Conservation (phyloP, 2,329 filamentous ascomycete genomes). For the Helminthosporium solani region DNA sequence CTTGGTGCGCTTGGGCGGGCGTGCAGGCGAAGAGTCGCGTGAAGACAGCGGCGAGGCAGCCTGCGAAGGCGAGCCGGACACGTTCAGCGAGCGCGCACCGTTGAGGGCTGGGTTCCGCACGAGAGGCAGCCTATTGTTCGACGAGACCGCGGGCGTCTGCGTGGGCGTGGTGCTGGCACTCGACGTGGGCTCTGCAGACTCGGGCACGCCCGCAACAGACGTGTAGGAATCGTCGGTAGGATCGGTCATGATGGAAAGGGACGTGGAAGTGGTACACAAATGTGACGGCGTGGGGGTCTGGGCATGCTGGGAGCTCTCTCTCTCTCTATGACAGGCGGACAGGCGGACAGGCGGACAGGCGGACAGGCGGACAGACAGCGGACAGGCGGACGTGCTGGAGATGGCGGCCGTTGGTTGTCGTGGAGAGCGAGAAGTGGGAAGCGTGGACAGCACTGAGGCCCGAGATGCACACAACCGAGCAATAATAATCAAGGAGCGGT, state of each 20-base stretch:
- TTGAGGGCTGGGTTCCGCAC: constrained; percentile 30
- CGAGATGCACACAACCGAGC: constrained; percentile 15
- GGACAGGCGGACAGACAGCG: not conserved
- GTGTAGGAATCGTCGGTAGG: constrained; percentile 33
- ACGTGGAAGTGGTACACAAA: constrained; percentile 13
- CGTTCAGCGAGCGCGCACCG: constrained; percentile 29
- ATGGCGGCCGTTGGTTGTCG: not conserved
- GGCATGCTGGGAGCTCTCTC: constrained; percentile 32
- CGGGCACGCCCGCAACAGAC: constrained; percentile 38
- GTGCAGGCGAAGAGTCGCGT: constrained; percentile 50
- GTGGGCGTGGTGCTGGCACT: constrained; percentile 13
- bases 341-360: no score
- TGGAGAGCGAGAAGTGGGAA: constrained; percentile 8
- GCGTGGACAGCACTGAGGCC: constrained; percentile 26
- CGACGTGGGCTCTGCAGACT: constrained; percentile 41
- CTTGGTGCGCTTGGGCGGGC: constrained; percentile 31
- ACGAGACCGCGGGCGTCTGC: constrained; percentile 13
- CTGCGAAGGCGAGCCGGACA: constrained; percentile 41
- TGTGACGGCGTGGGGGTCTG: constrained; percentile 21
- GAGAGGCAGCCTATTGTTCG: constrained; percentile 13
- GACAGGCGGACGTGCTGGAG: not conserved
- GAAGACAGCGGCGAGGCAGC: constrained; percentile 49
- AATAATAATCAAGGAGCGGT: constrained; percentile 19
- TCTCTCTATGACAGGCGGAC: no score
- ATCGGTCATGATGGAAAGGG: constrained; percentile 36